Conservation (phyloP, 164 flowering plant species). For the Paratinospora sagittata region DNA sequence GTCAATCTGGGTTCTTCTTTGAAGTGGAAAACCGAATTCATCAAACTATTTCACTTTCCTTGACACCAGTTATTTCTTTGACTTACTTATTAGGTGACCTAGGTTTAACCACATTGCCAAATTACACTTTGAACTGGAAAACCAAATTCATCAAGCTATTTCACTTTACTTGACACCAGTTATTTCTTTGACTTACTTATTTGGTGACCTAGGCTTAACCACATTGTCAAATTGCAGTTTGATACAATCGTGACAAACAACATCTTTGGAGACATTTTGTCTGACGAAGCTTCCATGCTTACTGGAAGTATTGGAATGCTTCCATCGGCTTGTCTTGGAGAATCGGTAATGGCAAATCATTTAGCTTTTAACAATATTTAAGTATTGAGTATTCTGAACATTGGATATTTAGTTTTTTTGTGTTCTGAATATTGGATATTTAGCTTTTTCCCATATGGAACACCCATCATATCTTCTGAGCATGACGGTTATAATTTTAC, state of each 20-base stretch:
- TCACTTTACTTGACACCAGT: background rate
- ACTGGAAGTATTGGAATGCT: conserved; percentile 99
- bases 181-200: background rate
- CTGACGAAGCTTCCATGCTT: conserved; percentile 98
- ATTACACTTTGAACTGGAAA: background rate
- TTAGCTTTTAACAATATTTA: background rate
- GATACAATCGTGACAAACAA: conserved; percentile 97
- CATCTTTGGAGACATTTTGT: conserved; percentile 94
- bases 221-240: conserved; percentile 50
- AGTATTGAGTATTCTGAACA: background rate
- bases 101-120: no score
- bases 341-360: conserved; percentile 43
- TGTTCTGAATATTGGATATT: background rate
- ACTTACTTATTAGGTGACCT: no score
- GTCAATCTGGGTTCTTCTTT: no score
- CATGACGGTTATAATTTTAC: background rate
- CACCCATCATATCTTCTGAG: background rate
- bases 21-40: no score
- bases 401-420: background rate
- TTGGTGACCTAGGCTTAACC: background rate
- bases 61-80: no score
- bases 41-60: no score
- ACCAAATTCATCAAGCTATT: background rate
- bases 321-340: conserved; percentile 89
- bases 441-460: background rate